Conservation (phyloP, 108 stramenopile genomes). For the Fistulifera solaris region DNA sequence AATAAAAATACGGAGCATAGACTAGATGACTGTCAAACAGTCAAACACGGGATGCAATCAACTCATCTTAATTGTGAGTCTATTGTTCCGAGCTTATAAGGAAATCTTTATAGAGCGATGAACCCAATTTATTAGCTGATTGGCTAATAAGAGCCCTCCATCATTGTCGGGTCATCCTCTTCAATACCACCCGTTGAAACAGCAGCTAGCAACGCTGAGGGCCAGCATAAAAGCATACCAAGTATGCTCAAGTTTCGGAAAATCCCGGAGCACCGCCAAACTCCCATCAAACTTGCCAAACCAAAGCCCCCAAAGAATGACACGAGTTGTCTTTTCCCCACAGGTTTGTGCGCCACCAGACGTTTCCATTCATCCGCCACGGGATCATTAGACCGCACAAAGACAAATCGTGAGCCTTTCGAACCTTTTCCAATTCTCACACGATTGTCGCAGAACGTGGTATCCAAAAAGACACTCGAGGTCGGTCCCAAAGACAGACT, state of each 20-base stretch:
- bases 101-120: no score
- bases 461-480: constrained; percentile 61
- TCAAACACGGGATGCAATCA: no score
- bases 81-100: no score
- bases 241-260: background rate
- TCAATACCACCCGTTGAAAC: background rate
- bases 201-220: background rate
- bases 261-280: background rate
- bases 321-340: background rate
- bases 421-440: constrained; percentile 62
- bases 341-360: background rate
- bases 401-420: constrained; percentile 56
- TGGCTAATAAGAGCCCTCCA: no score
- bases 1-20: no score
- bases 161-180: background rate
- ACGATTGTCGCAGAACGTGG: constrained; percentile 38
- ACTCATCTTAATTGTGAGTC: no score
- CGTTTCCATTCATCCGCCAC: constrained; percentile 21
- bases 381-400: constrained; percentile 21
- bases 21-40: no score
- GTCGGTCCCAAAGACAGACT: constrained; percentile 44
- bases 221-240: background rate
- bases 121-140: no score
- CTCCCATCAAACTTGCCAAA: background rate
- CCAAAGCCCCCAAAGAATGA: background rate